Conservation (phyloP, 106 monocot genomes). For the Dioscorea dumetorum region DNA sequence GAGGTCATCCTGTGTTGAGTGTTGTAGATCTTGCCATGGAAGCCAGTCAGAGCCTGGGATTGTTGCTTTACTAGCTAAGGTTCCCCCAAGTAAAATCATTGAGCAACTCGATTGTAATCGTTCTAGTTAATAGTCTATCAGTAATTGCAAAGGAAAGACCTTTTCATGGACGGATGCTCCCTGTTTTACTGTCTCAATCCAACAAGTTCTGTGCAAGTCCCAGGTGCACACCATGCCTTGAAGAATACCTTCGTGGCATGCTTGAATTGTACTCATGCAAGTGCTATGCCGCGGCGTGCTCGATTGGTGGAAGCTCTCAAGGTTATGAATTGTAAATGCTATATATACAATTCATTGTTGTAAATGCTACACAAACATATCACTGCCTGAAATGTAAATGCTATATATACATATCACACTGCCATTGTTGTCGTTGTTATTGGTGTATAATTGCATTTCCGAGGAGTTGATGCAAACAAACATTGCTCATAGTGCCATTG, state of each 20-base stretch:
- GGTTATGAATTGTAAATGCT: slow-evolving; percentile 46
- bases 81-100: slow-evolving; percentile 69
- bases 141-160: slow-evolving; percentile 85
- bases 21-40: slow-evolving; percentile 73
- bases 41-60: slow-evolving; percentile 75
- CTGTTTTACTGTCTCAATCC: slow-evolving; percentile 84
- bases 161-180: slow-evolving; percentile 91
- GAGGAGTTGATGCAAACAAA: too few species aligned
- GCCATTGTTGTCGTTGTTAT: too few species aligned
- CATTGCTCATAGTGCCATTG: too few species aligned
- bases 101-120: slow-evolving; percentile 76
- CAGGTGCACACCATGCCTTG: slow-evolving; percentile 83
- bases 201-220: slow-evolving; percentile 45
- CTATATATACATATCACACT: too few species aligned
- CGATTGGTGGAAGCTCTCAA: slow-evolving; percentile 74
- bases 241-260: slow-evolving; percentile 80
- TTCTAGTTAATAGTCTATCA: slow-evolving; percentile 86
- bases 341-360: too few species aligned
- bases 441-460: too few species aligned
- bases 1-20: slow-evolving; percentile 76
- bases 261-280: slow-evolving; percentile 84
- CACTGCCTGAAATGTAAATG: too few species aligned
- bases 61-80: slow-evolving; percentile 86
- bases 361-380: too few species aligned
- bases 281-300: slow-evolving; percentile 87